phyloP scores from a whole-genome alignment of 192 early-diverging fungal species.

The Umbelopsis ramanniana region DNA sequence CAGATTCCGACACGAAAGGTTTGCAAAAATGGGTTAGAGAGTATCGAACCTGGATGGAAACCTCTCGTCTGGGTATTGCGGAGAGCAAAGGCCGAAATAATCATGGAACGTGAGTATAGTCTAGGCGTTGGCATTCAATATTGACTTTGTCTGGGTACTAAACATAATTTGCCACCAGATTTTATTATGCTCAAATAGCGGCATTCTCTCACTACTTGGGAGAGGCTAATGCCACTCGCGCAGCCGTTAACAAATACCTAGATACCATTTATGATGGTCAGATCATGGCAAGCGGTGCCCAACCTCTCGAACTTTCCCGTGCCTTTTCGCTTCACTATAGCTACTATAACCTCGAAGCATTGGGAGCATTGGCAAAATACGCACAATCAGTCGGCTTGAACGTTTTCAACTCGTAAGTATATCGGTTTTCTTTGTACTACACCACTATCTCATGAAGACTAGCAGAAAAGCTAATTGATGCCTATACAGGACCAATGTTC shows the following conservation, averaged over 20 bases:
- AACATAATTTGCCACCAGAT: neutral
- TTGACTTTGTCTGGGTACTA: no score
- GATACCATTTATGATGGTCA: constrained; percentile 11
- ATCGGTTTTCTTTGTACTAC: neutral
- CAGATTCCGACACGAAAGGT: neutral
- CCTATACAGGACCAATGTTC: neutral
- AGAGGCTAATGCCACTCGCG: neutral
- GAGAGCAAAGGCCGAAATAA: constrained; percentile 11
- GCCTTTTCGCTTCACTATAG: constrained; percentile 15
- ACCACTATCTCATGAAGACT: neutral
- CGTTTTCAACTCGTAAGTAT: neutral
- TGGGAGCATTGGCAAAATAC: neutral
- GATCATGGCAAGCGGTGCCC: neutral
- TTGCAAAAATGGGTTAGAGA: constrained; percentile 14
- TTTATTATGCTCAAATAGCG: constrained; percentile 21
- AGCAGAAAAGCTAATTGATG: neutral
- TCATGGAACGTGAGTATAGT: constrained; percentile 19
- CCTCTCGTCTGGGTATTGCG: constrained; percentile 7
- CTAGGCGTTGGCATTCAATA: neutral
- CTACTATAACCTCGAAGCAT: constrained; percentile 23
- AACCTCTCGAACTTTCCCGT: constrained; percentile 18
- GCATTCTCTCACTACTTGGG: constrained; percentile 21
- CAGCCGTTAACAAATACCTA: neutral
- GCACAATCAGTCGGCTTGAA: neutral
- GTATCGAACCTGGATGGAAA: constrained; percentile 21